phyloP scores from a whole-genome alignment of 768 basidiomycete genomes.

The Xanthoconium stramineum region DNA sequence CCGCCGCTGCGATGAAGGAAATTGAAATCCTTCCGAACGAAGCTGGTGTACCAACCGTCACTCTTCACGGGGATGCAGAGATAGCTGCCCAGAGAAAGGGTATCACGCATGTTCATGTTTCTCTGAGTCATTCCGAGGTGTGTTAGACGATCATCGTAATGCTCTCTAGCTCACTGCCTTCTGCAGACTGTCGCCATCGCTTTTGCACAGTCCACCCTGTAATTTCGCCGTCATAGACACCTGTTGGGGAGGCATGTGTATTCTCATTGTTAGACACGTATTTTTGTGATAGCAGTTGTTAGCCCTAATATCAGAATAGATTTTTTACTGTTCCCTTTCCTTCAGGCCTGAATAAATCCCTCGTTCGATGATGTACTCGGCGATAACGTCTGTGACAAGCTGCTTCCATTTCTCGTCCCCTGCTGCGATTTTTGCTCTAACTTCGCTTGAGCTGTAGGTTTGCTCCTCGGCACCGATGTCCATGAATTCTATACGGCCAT shows the following conservation, averaged over 20 bases:
- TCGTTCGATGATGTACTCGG: slow-evolving; percentile 48
- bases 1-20: slow-evolving; percentile 92
- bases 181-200: slow-evolving; percentile 78
- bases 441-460: slow-evolving; percentile 66
- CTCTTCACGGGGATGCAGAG: slow-evolving; percentile 77
- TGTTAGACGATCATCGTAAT: slow-evolving; percentile 27
- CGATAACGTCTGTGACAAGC: slow-evolving; percentile 46
- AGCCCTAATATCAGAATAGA: slow-evolving; percentile 13
- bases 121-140: slow-evolving; percentile 91
- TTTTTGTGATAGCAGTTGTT: neutral
- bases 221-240: neutral
- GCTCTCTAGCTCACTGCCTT: slow-evolving; percentile 15
- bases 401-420: slow-evolving; percentile 39
- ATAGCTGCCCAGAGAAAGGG: slow-evolving; percentile 68
- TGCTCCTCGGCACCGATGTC: slow-evolving; percentile 57
- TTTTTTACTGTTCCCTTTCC: neutral
- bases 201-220: slow-evolving; percentile 70
- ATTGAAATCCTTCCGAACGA: slow-evolving; percentile 88
- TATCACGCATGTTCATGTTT: slow-evolving; percentile 73
- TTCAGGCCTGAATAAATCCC: slow-evolving; percentile 39
- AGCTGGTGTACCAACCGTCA: slow-evolving; percentile 76
- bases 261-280: neutral
- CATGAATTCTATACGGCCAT: slow-evolving; percentile 53
- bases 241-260: slow-evolving; percentile 2
- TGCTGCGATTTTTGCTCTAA: slow-evolving; percentile 39